Evolutionary conservation across 163 green algal genomes (phyloP), one percentile per base, ranked within the genome.

Genomic region (Chlamydomonas reinhardtii): DNA sequence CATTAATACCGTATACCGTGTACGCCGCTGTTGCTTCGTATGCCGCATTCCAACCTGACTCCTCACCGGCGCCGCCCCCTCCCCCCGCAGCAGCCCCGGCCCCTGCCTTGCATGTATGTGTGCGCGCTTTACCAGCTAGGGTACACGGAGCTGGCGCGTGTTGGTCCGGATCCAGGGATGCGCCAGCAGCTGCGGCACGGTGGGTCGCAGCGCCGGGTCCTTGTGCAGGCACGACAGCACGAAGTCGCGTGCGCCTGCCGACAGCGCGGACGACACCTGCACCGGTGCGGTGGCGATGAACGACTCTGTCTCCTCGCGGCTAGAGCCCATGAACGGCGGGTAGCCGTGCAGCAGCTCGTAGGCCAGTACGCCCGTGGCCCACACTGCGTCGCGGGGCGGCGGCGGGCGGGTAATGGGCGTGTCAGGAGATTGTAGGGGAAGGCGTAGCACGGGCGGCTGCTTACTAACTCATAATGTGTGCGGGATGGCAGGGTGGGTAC

Each of bases 311-410:
- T 79, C 86, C 31, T 88, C 86, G 22, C 86, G 82, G 64, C 56
- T 75, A 9, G 35, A 31, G 24, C 83, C 83, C n/a, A 80, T 54
- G 64, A 90, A 90, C 2, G 86, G 86, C 43, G 79, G 78, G 73
- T 84, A 88, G 48, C 86, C 86, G 66, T 85, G 74, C 68, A 43
- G 73, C 74, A 95, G 84, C 90, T 96, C 92, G 59, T 94, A 96
- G 4, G 92, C 76, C 68, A 97, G 86, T 82, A 95, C 94, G 56
- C 94, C 94, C 20, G 94, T 78, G 11, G 91, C 89, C 94, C 94
- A 97, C 37, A 95, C 85, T 85, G 79, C 25, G 15, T 56, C 19
- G 14, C 43, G 43, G 43, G 52, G n/a, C 5, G 2, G 25, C 24
- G 35, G 25, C 20, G 61, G 19, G 59, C 11, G 4, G 34, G 20